Evolutionary conservation across 2,329 filamentous ascomycete genomes (phyloP).

Genomic region (Ramichloridium luteum): DNA sequence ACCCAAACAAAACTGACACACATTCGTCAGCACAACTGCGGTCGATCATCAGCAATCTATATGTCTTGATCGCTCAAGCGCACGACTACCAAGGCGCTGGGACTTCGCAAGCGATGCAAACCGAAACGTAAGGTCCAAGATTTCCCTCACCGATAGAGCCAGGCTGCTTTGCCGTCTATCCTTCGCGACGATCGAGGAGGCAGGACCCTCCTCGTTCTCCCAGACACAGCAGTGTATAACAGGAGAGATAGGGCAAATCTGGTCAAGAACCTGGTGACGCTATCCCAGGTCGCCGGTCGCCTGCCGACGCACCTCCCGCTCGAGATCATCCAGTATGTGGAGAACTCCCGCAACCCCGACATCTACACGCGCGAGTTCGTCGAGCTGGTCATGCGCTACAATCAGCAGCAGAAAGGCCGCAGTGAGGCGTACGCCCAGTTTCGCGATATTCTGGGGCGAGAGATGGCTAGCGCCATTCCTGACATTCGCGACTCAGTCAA

Average conservation of each 20-base stretch:
- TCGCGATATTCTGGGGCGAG: conserved; percentile 45
- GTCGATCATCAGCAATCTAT: conserved; percentile 50
- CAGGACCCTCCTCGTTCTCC: too few species aligned
- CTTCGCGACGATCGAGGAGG: too few species aligned
- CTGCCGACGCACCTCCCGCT: conserved; percentile 44
- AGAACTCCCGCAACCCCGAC: conserved; percentile 51
- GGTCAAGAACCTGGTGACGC: conserved; percentile 40
- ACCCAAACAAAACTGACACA: too few species aligned
- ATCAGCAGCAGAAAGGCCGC: conserved; percentile 51
- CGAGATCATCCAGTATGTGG: conserved; percentile 54
- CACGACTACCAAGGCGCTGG: conserved; percentile 47
- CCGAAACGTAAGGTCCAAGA: conserved; percentile 47
- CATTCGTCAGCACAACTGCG: conserved; percentile 41
- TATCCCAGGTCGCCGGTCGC: conserved; percentile 38
- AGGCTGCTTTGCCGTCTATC: too few species aligned
- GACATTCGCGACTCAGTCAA: too few species aligned
- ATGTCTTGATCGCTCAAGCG: conserved; percentile 45
- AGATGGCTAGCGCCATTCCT: conserved; percentile 47
- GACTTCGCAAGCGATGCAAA: conserved; percentile 45
- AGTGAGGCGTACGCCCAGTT: conserved; percentile 47
- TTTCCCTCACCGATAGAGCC: too few species aligned
- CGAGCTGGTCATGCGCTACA: conserved; percentile 49
- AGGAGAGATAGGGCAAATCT: conserved; percentile 39
- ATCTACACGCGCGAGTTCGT: conserved; percentile 56
- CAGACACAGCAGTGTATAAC: too few species aligned